Conservation (phyloP, 495 filamentous ascomycete species). For the Penicillium bialowiezense region DNA sequence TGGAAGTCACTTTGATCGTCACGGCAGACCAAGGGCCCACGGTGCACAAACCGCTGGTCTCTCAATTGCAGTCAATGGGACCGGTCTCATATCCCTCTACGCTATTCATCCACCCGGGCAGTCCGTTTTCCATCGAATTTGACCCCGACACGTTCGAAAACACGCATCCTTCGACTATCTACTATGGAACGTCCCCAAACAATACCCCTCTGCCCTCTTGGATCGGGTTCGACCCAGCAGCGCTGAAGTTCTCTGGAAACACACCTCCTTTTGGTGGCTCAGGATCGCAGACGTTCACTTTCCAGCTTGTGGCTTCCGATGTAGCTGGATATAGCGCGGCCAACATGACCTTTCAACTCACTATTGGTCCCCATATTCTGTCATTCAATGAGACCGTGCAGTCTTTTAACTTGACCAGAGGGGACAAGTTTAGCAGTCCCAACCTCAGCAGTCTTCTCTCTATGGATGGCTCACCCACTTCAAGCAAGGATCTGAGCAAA, state of each 20-base stretch:
- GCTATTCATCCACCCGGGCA: slow-evolving; percentile 44
- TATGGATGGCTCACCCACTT: slow-evolving; percentile 58
- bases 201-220: slow-evolving; percentile 85
- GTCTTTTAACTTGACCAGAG: slow-evolving; percentile 57
- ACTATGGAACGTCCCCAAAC: slow-evolving; percentile 74
- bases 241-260: slow-evolving; percentile 69
- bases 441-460: slow-evolving; percentile 52
- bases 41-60: slow-evolving; percentile 41
- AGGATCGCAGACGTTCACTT: slow-evolving; percentile 67
- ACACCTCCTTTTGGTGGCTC: slow-evolving; percentile 65
- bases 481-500: slow-evolving; percentile 41
- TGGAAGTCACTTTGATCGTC: slow-evolving; percentile 61
- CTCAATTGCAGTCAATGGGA: slow-evolving; percentile 47
- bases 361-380: slow-evolving; percentile 67
- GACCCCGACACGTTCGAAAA: slow-evolving; percentile 48
- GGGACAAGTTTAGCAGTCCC: slow-evolving; percentile 52
- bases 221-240: slow-evolving; percentile 67
- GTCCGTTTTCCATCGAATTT: slow-evolving; percentile 44
- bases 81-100: slow-evolving; percentile 45
- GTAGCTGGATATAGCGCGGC: slow-evolving; percentile 71
- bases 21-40: slow-evolving; percentile 52
- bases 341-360: slow-evolving; percentile 62
- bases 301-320: slow-evolving; percentile 77
- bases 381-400: slow-evolving; percentile 56
- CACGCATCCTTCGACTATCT: slow-evolving; percentile 49